These are phyloP conservation scores for Erythrophleum fordii DNA, from an alignment of 306 rosid genomes.

Conservation along the genomic window DNA sequence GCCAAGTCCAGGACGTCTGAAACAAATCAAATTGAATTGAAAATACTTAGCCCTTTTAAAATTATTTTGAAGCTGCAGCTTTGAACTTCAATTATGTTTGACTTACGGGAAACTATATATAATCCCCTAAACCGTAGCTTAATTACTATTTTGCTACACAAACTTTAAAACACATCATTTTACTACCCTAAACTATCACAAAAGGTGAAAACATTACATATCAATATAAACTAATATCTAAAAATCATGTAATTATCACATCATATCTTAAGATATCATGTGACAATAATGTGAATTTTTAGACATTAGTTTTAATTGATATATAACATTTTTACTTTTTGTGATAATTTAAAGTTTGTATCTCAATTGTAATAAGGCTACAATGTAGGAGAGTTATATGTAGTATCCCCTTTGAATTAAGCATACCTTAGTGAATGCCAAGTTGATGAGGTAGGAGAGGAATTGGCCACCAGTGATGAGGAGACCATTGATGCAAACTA, in stretches of 20 bases:
- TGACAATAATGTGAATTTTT: neutral
- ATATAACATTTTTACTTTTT: neutral
- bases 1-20: conserved; percentile 81
- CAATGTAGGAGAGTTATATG: neutral
- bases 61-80: neutral
- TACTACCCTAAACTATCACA: no score
- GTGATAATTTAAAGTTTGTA: neutral
- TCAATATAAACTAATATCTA: neutral
- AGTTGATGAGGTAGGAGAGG: conserved; percentile 74
- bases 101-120: no score
- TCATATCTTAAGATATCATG: neutral
- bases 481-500: conserved; percentile 71
- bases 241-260: neutral
- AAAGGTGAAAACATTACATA: no score
- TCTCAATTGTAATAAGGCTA: no score
- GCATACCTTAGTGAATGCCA: conserved; percentile 74
- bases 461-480: conserved; percentile 87
- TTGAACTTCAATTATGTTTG: neutral
- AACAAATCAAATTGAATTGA: conserved; percentile 27
- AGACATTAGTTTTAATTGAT: neutral
- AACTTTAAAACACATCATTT: no score
- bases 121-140: no score
- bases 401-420: neutral
- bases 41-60: neutral
- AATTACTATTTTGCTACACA: no score